Percentiles rank a stretch among this genome's conserved stretches.
Conservation (phyloP, 768 basidiomycete species). For the Solioccasus polychromus region DNA sequence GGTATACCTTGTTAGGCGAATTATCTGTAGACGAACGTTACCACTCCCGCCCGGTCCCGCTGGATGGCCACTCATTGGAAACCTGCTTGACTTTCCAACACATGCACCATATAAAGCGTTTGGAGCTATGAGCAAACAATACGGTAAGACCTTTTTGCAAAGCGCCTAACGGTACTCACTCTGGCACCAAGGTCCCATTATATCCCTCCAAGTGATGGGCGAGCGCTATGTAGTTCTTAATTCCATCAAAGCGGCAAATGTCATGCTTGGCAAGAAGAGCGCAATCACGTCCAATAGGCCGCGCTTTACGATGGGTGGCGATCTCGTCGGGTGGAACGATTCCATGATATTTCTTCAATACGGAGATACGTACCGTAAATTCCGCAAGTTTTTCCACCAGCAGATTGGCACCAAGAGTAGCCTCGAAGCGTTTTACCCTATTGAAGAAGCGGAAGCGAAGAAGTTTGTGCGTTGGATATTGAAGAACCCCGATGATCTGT, state of each 20-base stretch:
- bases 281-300: slow-evolving; percentile 44
- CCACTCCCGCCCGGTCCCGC: too few relatives aligned
- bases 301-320: slow-evolving; percentile 14
- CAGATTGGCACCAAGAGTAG: slow-evolving; percentile 12
- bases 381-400: slow-evolving; percentile 12
- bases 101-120: too few relatives aligned
- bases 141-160: too few relatives aligned
- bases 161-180: too few relatives aligned
- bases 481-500: slow-evolving; percentile 14
- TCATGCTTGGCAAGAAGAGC: slow-evolving; percentile 52
- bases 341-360: slow-evolving; percentile 6
- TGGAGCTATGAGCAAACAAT: too few relatives aligned
- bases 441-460: slow-evolving; percentile 19
- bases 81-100: too few relatives aligned
- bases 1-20: too few relatives aligned
- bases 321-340: slow-evolving; percentile 16
- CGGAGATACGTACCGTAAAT: slow-evolving; percentile 8
- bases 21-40: too few relatives aligned
- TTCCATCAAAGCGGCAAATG: slow-evolving; percentile 41
- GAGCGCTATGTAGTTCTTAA: slow-evolving; percentile 51
- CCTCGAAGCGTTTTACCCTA: slow-evolving; percentile 7
- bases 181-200: too few relatives aligned
- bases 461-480: slow-evolving; percentile 18
- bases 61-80: too few relatives aligned
- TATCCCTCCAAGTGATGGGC: slow-evolving; percentile 33